Evolutionary conservation across 768 basidiomycete species (phyloP), one percentile per base, ranked within the genome.

Genomic region (Tubosaeta brunneosetosa): DNA sequence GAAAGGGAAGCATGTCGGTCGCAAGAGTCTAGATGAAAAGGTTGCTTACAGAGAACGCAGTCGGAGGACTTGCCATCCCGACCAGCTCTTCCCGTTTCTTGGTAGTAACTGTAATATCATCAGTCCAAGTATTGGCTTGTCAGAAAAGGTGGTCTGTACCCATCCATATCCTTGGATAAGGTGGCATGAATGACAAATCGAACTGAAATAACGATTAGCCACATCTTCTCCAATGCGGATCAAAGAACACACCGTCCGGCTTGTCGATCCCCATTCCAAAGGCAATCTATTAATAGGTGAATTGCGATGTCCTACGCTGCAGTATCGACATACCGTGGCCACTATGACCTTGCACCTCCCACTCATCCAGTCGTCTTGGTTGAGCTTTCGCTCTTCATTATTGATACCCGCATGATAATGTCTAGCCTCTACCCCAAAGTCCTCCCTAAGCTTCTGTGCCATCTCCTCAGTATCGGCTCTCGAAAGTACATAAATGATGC

Each of bases 221-320:
- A 12, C 13, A 45, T 41, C 33, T 27, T 37, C 7, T 12, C 3
- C 40, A 8, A 10, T 17, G 11, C 27, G 44, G 26, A 26, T 53
- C 9, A 12, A 47, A 22, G 47, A 44, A 32, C 19, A 9, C 73
- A 87, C 87, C 88, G 60, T 90, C 80, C 6, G 83, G 68, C 67
- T 94, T 94, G 69, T 94, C 91, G 46, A 95, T 91, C 1, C 95
- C 94, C 94, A 98, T 98, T 11, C 95, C 95, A 67, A 98, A 98
- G 0, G 94, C 94, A 58, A 94, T 83, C 92, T 94, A 62, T 32
- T 22, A 36, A 48, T 55, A 14, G 3, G 25, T 64, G 17, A 47
- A 41, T 34, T 3, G 29, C 46, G 22, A 41, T 14, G 51, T 55
- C 11, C 3, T 29, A 41, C 14, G 29, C 4, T 10, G 9, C n/a